Base-by-base conservation (phyloP, 2,329 filamentous ascomycete species). In the Metarhizium humberi region DNA sequence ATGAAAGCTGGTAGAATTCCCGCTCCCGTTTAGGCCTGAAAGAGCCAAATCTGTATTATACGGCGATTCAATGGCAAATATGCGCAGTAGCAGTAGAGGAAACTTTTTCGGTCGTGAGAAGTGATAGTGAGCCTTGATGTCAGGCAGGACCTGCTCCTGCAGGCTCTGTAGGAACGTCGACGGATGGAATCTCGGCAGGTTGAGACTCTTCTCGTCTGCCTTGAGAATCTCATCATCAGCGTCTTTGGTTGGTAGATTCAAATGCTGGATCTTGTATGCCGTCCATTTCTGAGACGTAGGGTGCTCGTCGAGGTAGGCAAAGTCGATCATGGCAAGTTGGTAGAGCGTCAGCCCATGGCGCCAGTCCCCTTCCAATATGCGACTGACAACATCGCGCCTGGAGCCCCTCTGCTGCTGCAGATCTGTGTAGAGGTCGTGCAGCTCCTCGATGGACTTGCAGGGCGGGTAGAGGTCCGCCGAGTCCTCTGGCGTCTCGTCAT, bases 41-140 rank as follows among this genome's bases (percentile, higher is more conserved):
- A 79, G 67, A 1, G 79, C 78, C 16, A 81, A 71, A 42, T 74
- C 73, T 16, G 81, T 82, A 61, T 86, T 87, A 67, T 95, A 95
- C 0, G 90, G 90, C 1, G 88, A 89, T 67, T 94, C 87, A 59
- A 90, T 75, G 56, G 92, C 81, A 63, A 90, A 88, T 49, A 95
- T 84, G 52, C 90, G 84, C n/a, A 95, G 73, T 30, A 94, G 76
- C 1, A 88, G 78, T 4, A 94, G 73, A 0, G 88, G 82, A n/a
- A 87, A 75, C 1, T 78, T 76, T 53, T 80, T 77, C 53, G 88
- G 86, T n/a, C 86, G 81, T 60, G 87, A 84, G 57, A 94, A 81
- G 62, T 89, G 86, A 68, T 90, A 94, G 69, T 95, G 88, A 5
- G 88, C 87, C 69, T 94, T 95, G 62, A 92, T 81, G 56, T 94